phyloP scores from a whole-genome alignment of 208 protist species.

The Trypanosoma platydactyli region DNA sequence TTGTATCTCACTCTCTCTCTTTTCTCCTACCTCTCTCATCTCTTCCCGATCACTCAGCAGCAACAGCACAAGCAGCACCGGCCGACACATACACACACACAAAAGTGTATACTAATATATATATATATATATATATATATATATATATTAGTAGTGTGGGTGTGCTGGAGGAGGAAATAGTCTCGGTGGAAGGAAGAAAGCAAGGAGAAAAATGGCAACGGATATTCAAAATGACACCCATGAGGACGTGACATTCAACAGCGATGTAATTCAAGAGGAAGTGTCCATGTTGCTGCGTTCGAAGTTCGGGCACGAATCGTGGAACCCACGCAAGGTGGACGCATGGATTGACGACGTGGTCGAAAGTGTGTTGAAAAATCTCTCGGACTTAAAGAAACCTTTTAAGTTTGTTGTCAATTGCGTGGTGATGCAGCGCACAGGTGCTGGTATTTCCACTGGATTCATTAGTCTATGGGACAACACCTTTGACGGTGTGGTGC shows the following conservation, averaged over 20 bases:
- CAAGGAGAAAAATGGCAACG: slow-evolving; percentile 46
- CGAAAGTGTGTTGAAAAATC: slow-evolving; percentile 62
- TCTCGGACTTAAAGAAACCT: slow-evolving; percentile 90
- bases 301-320: slow-evolving; percentile 77
- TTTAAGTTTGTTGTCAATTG: slow-evolving; percentile 94
- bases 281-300: slow-evolving; percentile 49
- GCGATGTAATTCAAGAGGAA: slow-evolving; percentile 83
- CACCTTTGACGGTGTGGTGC: slow-evolving; percentile 87
- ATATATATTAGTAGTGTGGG: too few species aligned
- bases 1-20: too few species aligned
- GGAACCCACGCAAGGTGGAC: slow-evolving; percentile 83
- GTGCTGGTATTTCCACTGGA: slow-evolving; percentile 84
- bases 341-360: slow-evolving; percentile 84
- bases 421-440: slow-evolving; percentile 91
- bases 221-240: slow-evolving; percentile 65
- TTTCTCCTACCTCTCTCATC: too few species aligned
- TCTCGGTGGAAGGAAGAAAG: background rate
- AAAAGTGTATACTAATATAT: too few species aligned
- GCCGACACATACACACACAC: too few species aligned
- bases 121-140: too few species aligned
- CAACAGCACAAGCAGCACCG: too few species aligned
- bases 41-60: too few species aligned
- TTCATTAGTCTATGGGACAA: slow-evolving; percentile 94
- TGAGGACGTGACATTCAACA: slow-evolving; percentile 83
- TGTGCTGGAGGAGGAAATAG: too few species aligned